Evolutionary conservation across 2,329 filamentous ascomycete genomes (phyloP).

Genomic region (Epicoccum nigrum): DNA sequence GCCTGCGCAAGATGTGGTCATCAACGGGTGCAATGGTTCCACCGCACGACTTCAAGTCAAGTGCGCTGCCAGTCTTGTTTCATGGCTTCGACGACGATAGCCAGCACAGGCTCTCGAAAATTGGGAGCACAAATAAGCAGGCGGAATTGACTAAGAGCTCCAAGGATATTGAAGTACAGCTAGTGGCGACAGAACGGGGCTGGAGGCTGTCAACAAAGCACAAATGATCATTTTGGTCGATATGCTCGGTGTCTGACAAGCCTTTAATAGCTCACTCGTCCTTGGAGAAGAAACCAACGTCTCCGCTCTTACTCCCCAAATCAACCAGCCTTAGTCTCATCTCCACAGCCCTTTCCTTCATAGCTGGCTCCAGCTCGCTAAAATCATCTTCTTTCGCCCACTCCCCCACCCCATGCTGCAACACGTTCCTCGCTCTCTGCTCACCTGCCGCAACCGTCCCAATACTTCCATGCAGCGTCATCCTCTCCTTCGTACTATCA

Average conservation of each 20-base stretch:
- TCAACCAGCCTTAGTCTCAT: slow-evolving; percentile 69
- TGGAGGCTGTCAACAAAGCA: neutral
- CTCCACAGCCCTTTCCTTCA: slow-evolving; percentile 63
- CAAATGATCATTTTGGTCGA: neutral
- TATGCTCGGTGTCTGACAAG: neutral
- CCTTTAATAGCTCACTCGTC: slow-evolving; percentile 33
- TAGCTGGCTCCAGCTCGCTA: slow-evolving; percentile 63
- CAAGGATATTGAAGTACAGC: neutral
- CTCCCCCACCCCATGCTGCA: slow-evolving; percentile 74
- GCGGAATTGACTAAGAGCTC: neutral
- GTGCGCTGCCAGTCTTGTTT: neutral
- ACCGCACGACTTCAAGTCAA: neutral
- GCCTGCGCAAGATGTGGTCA: neutral
- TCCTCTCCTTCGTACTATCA: slow-evolving; percentile 62
- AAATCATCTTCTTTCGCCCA: slow-evolving; percentile 70
- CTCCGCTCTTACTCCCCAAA: slow-evolving; percentile 65
- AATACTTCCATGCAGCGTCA: slow-evolving; percentile 76
- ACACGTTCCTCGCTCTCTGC: slow-evolving; percentile 70
- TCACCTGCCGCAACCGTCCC: slow-evolving; percentile 63
- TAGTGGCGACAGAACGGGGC: neutral
- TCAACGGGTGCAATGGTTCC: neutral
- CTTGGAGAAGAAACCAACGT: slow-evolving; percentile 62
- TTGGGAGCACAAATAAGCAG: neutral
- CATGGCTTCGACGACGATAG: neutral
- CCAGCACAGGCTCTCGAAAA: neutral